Evolutionary conservation across 2,329 filamentous ascomycete species (phyloP).

Genomic region (Trichoderma simmonsii): DNA sequence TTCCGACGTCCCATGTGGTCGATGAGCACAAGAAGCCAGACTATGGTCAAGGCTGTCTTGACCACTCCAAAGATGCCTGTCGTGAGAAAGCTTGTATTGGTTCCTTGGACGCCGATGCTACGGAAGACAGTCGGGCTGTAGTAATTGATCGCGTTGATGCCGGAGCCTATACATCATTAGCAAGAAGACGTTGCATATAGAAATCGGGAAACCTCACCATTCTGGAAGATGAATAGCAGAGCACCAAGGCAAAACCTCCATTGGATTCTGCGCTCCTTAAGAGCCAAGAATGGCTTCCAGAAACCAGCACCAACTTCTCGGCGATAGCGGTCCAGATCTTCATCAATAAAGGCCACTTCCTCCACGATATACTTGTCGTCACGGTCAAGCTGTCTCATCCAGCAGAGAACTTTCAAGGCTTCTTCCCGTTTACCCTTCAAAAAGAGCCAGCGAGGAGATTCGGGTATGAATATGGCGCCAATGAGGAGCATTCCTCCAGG

Average conservation of each 20-base stretch:
- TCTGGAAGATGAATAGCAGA: constrained; percentile 10
- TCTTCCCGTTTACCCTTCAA: constrained; percentile 10
- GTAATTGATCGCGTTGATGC: constrained; percentile 16
- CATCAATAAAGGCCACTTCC: constrained; percentile 4
- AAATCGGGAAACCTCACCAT: neutral
- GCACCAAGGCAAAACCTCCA: constrained; percentile 8
- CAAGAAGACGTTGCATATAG: too few species aligned
- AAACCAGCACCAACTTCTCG: constrained; percentile 12
- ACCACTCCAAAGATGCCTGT: constrained; percentile 13
- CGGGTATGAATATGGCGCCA: constrained; percentile 2
- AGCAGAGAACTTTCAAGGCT: constrained; percentile 5
- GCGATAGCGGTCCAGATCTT: constrained; percentile 4
- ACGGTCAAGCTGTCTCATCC: constrained; percentile 9
- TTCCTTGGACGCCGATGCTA: constrained; percentile 10
- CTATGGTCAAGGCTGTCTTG: neutral
- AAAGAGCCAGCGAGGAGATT: constrained; percentile 13
- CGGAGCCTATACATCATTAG: neutral
- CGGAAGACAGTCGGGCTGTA: constrained; percentile 12
- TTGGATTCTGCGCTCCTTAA: constrained; percentile 7
- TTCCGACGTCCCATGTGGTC: constrained; percentile 12
- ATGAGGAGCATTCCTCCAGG: constrained; percentile 7
- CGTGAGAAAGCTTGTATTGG: constrained; percentile 7
- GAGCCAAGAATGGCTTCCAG: constrained; percentile 11
- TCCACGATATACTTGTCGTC: constrained; percentile 11
- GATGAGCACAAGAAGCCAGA: constrained; percentile 12